phyloP scores from a whole-genome alignment of 441 rosid species.

The Breynia disticha region DNA sequence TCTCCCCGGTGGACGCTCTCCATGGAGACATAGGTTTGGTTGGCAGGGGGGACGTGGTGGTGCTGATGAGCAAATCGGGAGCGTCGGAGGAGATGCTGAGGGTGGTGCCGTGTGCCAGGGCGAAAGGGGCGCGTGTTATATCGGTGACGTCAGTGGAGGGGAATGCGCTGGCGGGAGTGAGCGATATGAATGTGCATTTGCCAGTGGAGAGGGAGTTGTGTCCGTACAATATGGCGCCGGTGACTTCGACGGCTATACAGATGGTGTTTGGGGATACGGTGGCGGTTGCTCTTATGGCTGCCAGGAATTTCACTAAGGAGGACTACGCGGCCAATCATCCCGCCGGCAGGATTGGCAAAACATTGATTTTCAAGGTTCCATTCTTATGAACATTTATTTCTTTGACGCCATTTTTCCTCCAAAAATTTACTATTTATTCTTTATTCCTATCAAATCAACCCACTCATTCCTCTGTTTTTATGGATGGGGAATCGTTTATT shows the following conservation, averaged over 20 bases:
- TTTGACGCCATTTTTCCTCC: background rate
- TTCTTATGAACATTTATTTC: too few relatives aligned
- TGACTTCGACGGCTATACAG: slow-evolving; percentile 93
- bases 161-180: slow-evolving; percentile 49
- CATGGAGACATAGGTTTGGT: slow-evolving; percentile 90
- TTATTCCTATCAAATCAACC: too few relatives aligned
- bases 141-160: slow-evolving; percentile 68
- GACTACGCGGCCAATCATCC: slow-evolving; percentile 90
- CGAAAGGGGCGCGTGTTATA: slow-evolving; percentile 60
- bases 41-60: slow-evolving; percentile 40
- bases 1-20: slow-evolving; percentile 87
- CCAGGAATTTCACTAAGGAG: slow-evolving; percentile 67
- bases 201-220: slow-evolving; percentile 85
- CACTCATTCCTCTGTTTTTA: too few relatives aligned
- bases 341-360: slow-evolving; percentile 87
- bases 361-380: slow-evolving; percentile 88
- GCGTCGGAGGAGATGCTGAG: slow-evolving; percentile 80
- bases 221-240: slow-evolving; percentile 93
- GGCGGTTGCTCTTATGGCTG: slow-evolving; percentile 87
- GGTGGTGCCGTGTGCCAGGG: slow-evolving; percentile 76
- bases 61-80: slow-evolving; percentile 78
- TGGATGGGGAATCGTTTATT: too few relatives aligned
- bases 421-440: too few relatives aligned
- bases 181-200: slow-evolving; percentile 79
- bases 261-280: slow-evolving; percentile 97